Evolutionary conservation across 495 filamentous ascomycete genomes (phyloP).

Genomic region (Amniculicola lignicola): DNA sequence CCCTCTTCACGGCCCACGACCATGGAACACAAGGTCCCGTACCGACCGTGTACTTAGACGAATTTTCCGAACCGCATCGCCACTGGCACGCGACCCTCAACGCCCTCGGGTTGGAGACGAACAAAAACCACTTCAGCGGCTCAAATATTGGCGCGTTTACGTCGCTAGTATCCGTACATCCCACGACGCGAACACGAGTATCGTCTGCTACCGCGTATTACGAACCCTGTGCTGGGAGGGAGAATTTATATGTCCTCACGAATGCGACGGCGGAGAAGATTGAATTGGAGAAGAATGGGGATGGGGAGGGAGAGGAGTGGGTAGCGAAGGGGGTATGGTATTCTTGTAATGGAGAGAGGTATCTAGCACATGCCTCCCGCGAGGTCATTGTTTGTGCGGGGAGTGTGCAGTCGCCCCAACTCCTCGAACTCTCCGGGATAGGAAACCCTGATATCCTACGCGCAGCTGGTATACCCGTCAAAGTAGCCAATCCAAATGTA

Average conservation of each 20-base stretch:
- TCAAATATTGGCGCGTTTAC: constrained; percentile 50
- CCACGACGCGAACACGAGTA: constrained; percentile 5
- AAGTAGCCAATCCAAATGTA: constrained; percentile 37
- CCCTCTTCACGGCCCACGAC: constrained; percentile 34
- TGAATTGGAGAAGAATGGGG: constrained; percentile 3
- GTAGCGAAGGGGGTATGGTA: constrained; percentile 43
- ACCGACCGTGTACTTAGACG: constrained; percentile 44
- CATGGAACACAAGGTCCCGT: constrained; percentile 49
- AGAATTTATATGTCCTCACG: constrained; percentile 32
- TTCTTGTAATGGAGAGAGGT: constrained; percentile 27
- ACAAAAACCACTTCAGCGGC: constrained; percentile 44
- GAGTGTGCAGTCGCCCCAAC: constrained; percentile 35
- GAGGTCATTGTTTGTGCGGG: constrained; percentile 37
- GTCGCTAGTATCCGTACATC: constrained; percentile 43
- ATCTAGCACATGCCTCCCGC: constrained; percentile 35
- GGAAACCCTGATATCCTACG: constrained; percentile 35
- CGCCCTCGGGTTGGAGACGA: constrained; percentile 43
- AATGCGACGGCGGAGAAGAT: constrained; percentile 15
- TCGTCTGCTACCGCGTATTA: constrained; percentile 23
- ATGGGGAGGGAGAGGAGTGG: not conserved
- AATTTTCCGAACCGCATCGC: constrained; percentile 46
- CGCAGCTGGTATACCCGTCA: constrained; percentile 23
- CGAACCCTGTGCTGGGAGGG: constrained; percentile 7
- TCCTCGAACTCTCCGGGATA: constrained; percentile 43
- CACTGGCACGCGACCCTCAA: constrained; percentile 52